Evolutionary conservation across 2,329 filamentous ascomycete species (phyloP), one percentile per base, ranked within the genome.

Genomic region (Beauveria sp.): DNA sequence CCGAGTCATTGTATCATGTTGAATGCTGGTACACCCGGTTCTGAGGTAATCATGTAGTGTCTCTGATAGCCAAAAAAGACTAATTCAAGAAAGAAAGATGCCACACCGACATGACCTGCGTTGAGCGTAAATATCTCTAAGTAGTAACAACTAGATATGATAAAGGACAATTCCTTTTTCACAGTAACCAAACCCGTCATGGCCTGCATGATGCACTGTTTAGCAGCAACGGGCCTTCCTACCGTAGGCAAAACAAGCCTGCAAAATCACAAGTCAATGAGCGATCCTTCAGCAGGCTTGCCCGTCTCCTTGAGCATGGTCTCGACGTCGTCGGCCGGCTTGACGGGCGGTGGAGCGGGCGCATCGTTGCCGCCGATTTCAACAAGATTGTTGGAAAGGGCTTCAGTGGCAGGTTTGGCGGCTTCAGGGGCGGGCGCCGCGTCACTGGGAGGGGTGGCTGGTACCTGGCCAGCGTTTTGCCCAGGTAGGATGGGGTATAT

Each of bases 401-500:
- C 34, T 9, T 37, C 46, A 12, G 34, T 3, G 2, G 65, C 61
- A 30, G 63, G 30, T 54, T 59, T 76, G 37, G 48, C 43, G 34
- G 51, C 51, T 22, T 6, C 12, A 2, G 59, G 41, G 4, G 52
- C 20, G 5, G 43, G 30, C 22, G 64, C 44, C 63, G 65, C 62
- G 82, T 59, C n/a, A 77, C 63, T 85, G 82, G 61, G 88, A 84
- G 64, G 81, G 71, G 66, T 83, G 82, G 71, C 80, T 77, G 59
- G 80, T 75, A 47, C 76, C 75, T 26, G 77, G 72, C 67, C 55
- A 2, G 43, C n/a, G 20, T 82, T 84, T 72, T 96, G 91, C 37
- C 91, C 92, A 44, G 85, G 84, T 28, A 97, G 71, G 63, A 99
- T 89, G 2, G 94, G 91, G 57, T 91, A 89, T 62, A 97, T 92